Base-by-base conservation (phyloP, 257 asterid genomes). In the Nicotiana undulata region DNA sequence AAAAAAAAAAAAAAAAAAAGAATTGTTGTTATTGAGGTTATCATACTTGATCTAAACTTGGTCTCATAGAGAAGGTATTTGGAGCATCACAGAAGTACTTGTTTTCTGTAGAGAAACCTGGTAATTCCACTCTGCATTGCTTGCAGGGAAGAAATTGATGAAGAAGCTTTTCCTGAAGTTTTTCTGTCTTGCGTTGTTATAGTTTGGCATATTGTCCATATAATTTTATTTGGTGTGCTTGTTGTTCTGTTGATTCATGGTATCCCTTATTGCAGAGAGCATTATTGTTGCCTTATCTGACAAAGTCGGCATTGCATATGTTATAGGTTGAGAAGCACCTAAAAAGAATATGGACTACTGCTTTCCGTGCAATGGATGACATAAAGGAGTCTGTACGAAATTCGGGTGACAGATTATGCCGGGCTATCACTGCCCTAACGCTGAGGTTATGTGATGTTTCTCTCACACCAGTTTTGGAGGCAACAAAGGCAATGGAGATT, bases 331-430 rank as follows among this genome's bases (percentile, higher is more conserved):
- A 88, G 87, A 93, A 93, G 88, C 93, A 95, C 88, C 89, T 95
- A 77, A 90, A 82, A 64, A 93, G 86, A 86, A 85, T 95, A 82
- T 95, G 99, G 99, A 90, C 82, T 67, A 95, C 94, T 89, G 94
- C 97, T 86, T 95, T 91, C 81, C 95, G 99, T 63, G 96, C 98
- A 78, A 93, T 93, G 98, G 99, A 93, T 89, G 99, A 95, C 82
- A 92, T 95, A 87, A 95, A 95, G 86, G 99, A 95, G 83, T 93
- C 98, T 67, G 99, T 95, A 81, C 91, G 99, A 86, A 95, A 86
- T 85, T 92, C 99, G 5, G 99, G 98, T 74, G 99, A 95, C 82
- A 90, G 96, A 86, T 89, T 95, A 82, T 95, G 97, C 86, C 98
- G 97, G 83, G 90, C 95, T 84, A 92, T 93, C 84, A 87, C 92